Base-by-base conservation (phyloP, 805 yeast genomes). In the Hanseniaspora thailandica region DNA sequence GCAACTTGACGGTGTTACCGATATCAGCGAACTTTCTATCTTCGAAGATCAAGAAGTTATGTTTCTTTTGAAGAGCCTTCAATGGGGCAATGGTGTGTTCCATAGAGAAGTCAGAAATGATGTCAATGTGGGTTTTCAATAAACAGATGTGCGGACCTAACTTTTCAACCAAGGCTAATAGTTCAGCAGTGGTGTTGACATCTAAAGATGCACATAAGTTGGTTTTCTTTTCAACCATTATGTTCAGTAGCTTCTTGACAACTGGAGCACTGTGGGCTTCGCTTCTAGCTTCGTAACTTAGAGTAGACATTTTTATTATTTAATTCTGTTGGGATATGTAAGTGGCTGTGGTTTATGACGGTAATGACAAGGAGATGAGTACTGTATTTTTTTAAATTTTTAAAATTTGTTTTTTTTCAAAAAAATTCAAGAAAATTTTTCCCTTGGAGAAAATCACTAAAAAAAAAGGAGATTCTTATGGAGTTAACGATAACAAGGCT, bases 21-120 rank as follows among this genome's bases (percentile, higher is more conserved):
- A 93, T 93, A 68, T 93, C 99, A 23, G 99, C 98, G 69, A 93
- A 93, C 70, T 93, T 93, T 58, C 99, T 77, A 70, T 93, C 99
- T 70, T 93, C 99, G 65, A 93, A 93, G 59, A 93, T 83, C 74
- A 93, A 70, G 63, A 93, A 93, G 58, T 84, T 79, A 71, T 89
- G 90, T 63, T 88, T 87, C 60, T 78, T 71, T 20, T 96, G 78
- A 31, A 93, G 72, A 52, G 65, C 78, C 55, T 82, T 68, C 57
- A 93, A 71, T 1, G 97, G 97, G 6, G 68, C 68, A 28, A 90
- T 76, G 0, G 97, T 89, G 1, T 75, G 76, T 52, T 86, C 95
- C 65, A 81, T 82, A 1, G 85, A 70, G 66, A 90, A 93, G 67
- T 93, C 98, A 55, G 84, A 88, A 43, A 93, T 74, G 56, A 90